Conservation (phyloP, 2,329 filamentous ascomycete genomes). For the Cladorrhinum sp. region DNA sequence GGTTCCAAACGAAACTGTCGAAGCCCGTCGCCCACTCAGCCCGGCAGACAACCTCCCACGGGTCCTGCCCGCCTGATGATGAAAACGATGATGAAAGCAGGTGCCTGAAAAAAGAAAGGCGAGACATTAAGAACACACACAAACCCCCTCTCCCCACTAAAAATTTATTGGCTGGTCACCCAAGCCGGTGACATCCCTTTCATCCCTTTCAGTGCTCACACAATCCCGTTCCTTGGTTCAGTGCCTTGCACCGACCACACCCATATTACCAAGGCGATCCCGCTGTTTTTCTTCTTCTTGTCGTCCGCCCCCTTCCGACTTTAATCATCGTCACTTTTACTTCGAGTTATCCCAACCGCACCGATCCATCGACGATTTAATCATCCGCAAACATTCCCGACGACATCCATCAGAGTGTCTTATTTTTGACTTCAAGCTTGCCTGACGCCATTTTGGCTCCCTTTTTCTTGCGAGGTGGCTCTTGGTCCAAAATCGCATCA, state of each 20-base stretch:
- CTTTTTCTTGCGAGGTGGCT: too few species aligned
- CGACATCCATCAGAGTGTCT: background rate
- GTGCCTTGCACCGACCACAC: conserved; percentile 22
- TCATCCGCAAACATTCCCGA: background rate
- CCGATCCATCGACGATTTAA: background rate
- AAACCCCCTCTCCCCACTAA: background rate
- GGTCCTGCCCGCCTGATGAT: conserved; percentile 21
- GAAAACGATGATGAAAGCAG: conserved; percentile 31
- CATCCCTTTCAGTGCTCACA: background rate
- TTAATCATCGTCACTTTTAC: conserved; percentile 4
- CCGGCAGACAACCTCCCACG: background rate
- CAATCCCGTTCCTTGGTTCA: conserved; percentile 26
- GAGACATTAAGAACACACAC: conserved; percentile 10
- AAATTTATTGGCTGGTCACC: conserved; percentile 10
- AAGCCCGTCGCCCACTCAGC: background rate
- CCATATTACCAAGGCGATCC: conserved; percentile 17
- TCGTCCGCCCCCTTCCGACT: conserved; percentile 8
- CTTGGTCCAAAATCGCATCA: too few species aligned
- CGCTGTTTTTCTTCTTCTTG: conserved; percentile 1
- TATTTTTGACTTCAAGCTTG: background rate
- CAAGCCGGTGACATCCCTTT: conserved; percentile 3
- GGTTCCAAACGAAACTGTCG: background rate
- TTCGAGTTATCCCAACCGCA: background rate
- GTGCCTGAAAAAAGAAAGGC: conserved; percentile 19
- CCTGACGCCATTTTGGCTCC: background rate